Base-by-base conservation (phyloP, 2,329 filamentous ascomycete species). In the Fusarium abutilonis region DNA sequence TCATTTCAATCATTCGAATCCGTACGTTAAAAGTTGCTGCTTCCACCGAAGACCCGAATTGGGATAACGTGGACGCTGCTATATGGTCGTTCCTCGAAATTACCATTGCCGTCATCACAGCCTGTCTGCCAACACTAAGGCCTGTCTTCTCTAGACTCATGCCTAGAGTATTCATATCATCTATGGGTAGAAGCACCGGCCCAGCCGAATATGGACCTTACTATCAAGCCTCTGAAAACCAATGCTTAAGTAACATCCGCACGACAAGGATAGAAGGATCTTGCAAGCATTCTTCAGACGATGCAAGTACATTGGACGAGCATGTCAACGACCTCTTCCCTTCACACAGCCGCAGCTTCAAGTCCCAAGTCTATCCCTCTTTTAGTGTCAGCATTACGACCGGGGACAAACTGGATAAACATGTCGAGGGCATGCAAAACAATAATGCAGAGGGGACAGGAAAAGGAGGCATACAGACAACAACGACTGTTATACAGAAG, bases 1-100 rank as follows among this genome's bases (percentile, higher is more conserved):
- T 42, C 6, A 62, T 52, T n/a, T 63, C 60, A 0, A 63, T 63
- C 9, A 35, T 45, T 4, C 58, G 60, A 2, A 62, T 63, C 7
- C 47, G 28, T 2, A 63, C 60, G 10, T 31, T 63, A 0, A 62
- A 57, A 3, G 38, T 45, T 2, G 60, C 60, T 0, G 52, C 60
- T 3, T 41, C 31, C 3, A 58, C 58, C 1, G 32, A 53, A 2
- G 60, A 63, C 7, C 60, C 60, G 4, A 63, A 63, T 0, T 63
- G 60, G 60, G 58, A 63, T 2, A 63, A 63, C 1, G 60, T 63
- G 1, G 52, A 53, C 2, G 60, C 60, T 1, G 58, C 60, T 0
- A 58, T 53, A 13, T 63, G 60, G 60, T 63, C 60, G 1, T 63
- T 58, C 9, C 52, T 63, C 6, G 60, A 63, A 43, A 29, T 63